phyloP scores from a whole-genome alignment of 371 early-diverging fungal species.

The Mortierella sp. region DNA sequence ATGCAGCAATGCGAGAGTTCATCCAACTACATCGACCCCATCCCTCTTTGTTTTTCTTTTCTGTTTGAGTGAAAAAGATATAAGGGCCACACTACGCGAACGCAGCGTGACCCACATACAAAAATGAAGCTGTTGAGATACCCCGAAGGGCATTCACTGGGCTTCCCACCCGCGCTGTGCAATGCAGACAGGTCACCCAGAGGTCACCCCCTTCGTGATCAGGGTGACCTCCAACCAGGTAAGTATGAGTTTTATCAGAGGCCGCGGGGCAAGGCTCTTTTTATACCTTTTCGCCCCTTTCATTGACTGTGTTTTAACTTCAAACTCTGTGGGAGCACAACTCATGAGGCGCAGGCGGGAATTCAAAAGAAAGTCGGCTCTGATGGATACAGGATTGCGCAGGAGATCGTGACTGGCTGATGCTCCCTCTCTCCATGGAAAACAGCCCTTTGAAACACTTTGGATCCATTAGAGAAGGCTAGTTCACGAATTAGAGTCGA shows the following conservation, averaged over 20 bases:
- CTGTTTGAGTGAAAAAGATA: constrained; percentile 4
- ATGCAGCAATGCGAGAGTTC: too few species aligned
- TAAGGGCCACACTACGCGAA: constrained; percentile 43
- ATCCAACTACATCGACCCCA: too few species aligned
- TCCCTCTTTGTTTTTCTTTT: neutral
- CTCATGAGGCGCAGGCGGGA: too few species aligned
- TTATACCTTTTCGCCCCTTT: constrained; percentile 4
- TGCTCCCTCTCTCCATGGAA: too few species aligned
- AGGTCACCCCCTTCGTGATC: constrained; percentile 48
- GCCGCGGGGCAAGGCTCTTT: neutral
- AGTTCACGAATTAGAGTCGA: too few species aligned
- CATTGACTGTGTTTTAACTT: too few species aligned
- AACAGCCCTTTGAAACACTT: too few species aligned
- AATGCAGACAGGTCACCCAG: constrained; percentile 50
- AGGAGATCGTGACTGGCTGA: too few species aligned
- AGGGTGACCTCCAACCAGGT: constrained; percentile 49
- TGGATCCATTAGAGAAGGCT: too few species aligned
- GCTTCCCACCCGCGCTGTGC: constrained; percentile 48
- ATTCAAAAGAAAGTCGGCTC: too few species aligned
- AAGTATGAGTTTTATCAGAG: constrained; percentile 38
- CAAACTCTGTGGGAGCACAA: too few species aligned
- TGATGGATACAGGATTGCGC: too few species aligned
- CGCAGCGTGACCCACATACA: constrained; percentile 41
- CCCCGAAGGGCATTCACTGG: constrained; percentile 55
- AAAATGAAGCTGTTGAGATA: constrained; percentile 56